phyloP scores from a whole-genome alignment of 1,284 basidiomycete genomes.

The Malassezia equina region DNA sequence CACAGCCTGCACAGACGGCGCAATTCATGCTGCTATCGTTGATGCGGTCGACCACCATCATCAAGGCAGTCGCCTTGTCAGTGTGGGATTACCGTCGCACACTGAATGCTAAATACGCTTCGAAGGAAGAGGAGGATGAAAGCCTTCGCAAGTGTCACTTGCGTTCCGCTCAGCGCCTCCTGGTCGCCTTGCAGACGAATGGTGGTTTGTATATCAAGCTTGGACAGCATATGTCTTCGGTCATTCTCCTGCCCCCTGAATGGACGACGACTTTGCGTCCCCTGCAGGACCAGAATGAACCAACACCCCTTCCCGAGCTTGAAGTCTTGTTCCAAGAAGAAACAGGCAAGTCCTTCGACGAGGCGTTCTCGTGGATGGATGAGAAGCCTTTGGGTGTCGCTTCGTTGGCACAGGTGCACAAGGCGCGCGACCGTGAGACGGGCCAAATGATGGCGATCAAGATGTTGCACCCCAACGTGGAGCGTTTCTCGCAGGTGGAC shows the following conservation, averaged over 20 bases:
- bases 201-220: slow-evolving; percentile 90
- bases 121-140: slow-evolving; percentile 27
- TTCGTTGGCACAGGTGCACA: slow-evolving; percentile 85
- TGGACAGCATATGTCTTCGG: slow-evolving; percentile 54
- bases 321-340: slow-evolving; percentile 43
- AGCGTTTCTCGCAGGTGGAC: slow-evolving; percentile 86
- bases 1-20: slow-evolving; percentile 10
- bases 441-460: slow-evolving; percentile 73
- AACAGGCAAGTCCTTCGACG: slow-evolving; percentile 40
- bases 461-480: slow-evolving; percentile 87
- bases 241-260: slow-evolving; percentile 68
- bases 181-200: slow-evolving; percentile 53
- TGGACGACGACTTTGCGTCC: slow-evolving; percentile 58
- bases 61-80: slow-evolving; percentile 43
- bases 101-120: slow-evolving; percentile 28
- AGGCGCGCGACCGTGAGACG: slow-evolving; percentile 58
- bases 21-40: slow-evolving; percentile 35
- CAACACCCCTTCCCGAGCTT: slow-evolving; percentile 43
- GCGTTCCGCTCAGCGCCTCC: slow-evolving; percentile 39
- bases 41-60: slow-evolving; percentile 39
- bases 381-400: slow-evolving; percentile 86
- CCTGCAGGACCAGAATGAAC: slow-evolving; percentile 48
- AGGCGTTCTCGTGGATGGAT: slow-evolving; percentile 62
- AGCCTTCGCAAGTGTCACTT: slow-evolving; percentile 41
- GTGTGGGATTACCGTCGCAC: slow-evolving; percentile 45